Base-by-base conservation (phyloP, 139 green algal species). In the Astrephomene gubernaculifera region DNA sequence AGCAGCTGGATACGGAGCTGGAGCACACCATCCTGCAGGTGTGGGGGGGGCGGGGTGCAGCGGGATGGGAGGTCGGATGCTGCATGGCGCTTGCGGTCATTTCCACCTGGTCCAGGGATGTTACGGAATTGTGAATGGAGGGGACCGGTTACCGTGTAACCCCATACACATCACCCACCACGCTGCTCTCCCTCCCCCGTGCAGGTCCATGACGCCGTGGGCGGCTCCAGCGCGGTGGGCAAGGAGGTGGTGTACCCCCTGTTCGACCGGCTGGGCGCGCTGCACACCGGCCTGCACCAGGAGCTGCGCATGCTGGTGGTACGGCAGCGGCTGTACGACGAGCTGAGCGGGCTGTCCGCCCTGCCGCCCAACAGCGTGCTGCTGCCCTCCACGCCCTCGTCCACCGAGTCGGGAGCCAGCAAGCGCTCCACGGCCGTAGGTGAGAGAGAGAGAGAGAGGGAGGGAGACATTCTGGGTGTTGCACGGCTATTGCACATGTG, bases 271-370 rank as follows among this genome's bases (percentile, higher is more conserved):
- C 36, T 89, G 65, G 86, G 86, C 36, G 52, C 79, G 2, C 39
- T 89, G 2, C 86, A 90, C 67, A 31, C 45, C 33, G 85, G 68
- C 33, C 79, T 86, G 45, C 79, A 86, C 45, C 79, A 86, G 44
- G 91, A 94, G 83, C 89, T 93, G 79, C 87, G 91, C 6, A 63
- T 92, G 87, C 76, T 94, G 65, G 79, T 92, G 70, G 89, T 92
- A 82, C 86, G 87, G 9, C 85, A 89, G 38, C 70, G 79, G 35
- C 81, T 89, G 73, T 85, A 87, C 64, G 81, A 89, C 27, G 74
- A 87, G 43, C 36, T 89, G 75, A 70, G 63, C 2, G 74, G 85
- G 60, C 53, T 89, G 71, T 71, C 73, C 0, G 45, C 83, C 12
- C 53, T 88, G 69, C 31, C 54, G 71, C 83, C 65, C 14, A 83